Evolutionary conservation across 768 basidiomycete species (phyloP), one percentile per base, ranked within the genome.

Genomic region (Trametes coccinea): DNA sequence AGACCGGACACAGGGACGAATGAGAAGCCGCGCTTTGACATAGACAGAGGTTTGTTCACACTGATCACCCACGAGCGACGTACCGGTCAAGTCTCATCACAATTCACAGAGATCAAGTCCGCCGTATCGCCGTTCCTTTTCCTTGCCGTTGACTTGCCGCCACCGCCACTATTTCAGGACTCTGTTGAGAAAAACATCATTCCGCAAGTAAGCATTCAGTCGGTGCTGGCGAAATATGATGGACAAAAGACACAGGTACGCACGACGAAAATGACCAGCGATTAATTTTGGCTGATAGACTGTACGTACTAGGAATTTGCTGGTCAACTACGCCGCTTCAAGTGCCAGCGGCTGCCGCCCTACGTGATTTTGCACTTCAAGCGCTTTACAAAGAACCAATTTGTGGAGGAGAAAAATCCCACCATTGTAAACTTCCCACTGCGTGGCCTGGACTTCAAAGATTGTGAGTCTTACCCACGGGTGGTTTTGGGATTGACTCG

Each of bases 401-500:
- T 98, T 69, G 95, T 98, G 5, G 96, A 98, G 74, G 97, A 99
- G 75, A 97, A 97, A 76, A 99, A 99, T 70, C 96, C 96, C 7
- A 99, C 97, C 1, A 95, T 99, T 62, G 92, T 99, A 67, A 99
- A 96, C 71, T 99, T 97, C 70, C 96, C 96, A 2, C 79, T 98
- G 29, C 84, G 91, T 60, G 95, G 96, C 3, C 82, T 98, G 17
- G 96, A 99, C 74, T 89, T 99, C 73, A 79, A 78, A 68, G 94
- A 94, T 52, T 98, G 97, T 97, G 73, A 69, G 94, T 79, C 7
- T 40, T 29, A 6, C 45, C 22, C 14, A 10, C 33, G 22, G 16
- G 30, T 39, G 29, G 50, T 22, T 47, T 27, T 16, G 16, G 46
- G 11, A 9, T 30, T 29, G 44, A 55, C n/a, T 29, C 31, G 17